Conservation (phyloP, 257 asterid genomes). For the Lycium barbarum region DNA sequence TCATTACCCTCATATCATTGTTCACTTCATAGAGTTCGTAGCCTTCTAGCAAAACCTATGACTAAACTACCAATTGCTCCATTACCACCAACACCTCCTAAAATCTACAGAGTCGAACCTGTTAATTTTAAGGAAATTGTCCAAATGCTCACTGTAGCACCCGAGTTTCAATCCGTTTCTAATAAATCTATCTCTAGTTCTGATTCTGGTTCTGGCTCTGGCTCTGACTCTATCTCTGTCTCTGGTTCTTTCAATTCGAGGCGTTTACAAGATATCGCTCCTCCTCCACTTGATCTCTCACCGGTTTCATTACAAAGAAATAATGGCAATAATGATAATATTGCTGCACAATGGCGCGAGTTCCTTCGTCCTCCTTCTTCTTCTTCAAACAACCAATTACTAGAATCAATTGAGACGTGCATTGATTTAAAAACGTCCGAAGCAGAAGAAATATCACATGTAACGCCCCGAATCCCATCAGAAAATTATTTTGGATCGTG, state of each 20-base stretch:
- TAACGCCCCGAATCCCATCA: no score
- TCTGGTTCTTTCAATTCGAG: not conserved
- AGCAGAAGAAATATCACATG: no score
- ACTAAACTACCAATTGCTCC: constrained; percentile 50
- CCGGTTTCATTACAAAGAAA: constrained; percentile 9
- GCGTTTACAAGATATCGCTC: constrained; percentile 59
- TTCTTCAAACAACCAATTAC: not conserved
- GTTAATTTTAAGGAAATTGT: constrained; percentile 66
- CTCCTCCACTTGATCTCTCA: constrained; percentile 52
- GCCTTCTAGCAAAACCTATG: no score
- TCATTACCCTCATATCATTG: no score
- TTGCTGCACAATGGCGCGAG: no score
- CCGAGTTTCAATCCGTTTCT: constrained; percentile 28
- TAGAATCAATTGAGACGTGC: not conserved
- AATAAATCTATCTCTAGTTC: not conserved
- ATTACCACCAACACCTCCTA: constrained; percentile 68
- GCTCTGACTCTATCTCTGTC: not conserved
- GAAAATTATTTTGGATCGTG: no score
- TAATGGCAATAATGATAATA: not conserved
- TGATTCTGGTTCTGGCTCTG: not conserved
- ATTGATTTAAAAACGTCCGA: not conserved
- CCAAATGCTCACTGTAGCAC: constrained; percentile 66
- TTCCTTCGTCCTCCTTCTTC: no score
- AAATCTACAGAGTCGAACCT: constrained; percentile 64
- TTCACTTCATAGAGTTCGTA: no score